Evolutionary conservation across 192 early-diverging fungal genomes (phyloP).

Genomic region (Coemansia sp.): DNA sequence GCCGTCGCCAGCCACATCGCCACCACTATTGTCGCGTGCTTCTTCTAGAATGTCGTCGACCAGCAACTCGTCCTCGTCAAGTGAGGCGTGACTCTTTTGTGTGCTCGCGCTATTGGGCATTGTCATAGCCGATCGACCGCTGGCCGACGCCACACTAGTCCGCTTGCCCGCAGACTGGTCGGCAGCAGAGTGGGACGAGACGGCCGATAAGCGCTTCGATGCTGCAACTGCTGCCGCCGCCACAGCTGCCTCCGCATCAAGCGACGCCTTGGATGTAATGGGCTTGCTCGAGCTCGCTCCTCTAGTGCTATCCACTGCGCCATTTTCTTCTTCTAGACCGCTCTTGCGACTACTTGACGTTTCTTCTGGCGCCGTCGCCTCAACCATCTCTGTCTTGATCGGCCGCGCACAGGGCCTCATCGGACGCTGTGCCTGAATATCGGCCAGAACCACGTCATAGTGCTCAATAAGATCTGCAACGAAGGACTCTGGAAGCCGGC

Average conservation of each 20-base stretch:
- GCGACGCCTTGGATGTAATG: background rate
- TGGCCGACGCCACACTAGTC: slow-evolving; percentile 13
- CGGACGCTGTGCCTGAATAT: slow-evolving; percentile 27
- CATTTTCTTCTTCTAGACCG: background rate
- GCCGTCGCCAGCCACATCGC: background rate
- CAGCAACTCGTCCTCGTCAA: slow-evolving; percentile 42
- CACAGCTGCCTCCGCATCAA: slow-evolving; percentile 1
- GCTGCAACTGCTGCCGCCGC: background rate
- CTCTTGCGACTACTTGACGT: background rate
- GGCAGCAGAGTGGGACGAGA: slow-evolving; percentile 9
- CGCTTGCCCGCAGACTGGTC: slow-evolving; percentile 20
- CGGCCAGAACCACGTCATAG: slow-evolving; percentile 44
- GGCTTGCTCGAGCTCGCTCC: background rate
- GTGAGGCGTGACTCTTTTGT: slow-evolving; percentile 19
- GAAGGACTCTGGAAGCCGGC: slow-evolving; percentile 45
- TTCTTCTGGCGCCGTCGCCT: background rate
- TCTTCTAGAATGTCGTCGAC: slow-evolving; percentile 44
- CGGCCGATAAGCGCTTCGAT: slow-evolving; percentile 19
- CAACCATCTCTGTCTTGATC: slow-evolving; percentile 12
- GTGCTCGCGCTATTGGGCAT: slow-evolving; percentile 22
- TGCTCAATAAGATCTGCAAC: slow-evolving; percentile 45
- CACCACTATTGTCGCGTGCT: slow-evolving; percentile 9
- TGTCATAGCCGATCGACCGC: slow-evolving; percentile 11
- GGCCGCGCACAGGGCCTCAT: slow-evolving; percentile 37
- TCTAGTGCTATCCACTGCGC: background rate